phyloP scores from a whole-genome alignment of 2,329 filamentous ascomycete species.

The Sporothrix mexicana region DNA sequence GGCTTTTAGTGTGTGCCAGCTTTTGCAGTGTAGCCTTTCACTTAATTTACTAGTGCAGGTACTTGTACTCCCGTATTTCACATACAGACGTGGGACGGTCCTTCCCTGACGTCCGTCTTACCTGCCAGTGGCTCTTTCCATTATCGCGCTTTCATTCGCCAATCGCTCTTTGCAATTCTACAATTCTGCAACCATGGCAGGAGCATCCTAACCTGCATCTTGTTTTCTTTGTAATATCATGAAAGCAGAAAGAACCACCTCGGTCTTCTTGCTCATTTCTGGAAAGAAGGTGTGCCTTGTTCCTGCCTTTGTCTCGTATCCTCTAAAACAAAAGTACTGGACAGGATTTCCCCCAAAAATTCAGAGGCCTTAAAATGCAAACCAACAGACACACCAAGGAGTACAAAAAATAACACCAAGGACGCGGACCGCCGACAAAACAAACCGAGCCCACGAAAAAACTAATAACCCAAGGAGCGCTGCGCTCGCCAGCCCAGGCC shows the following conservation, averaged over 20 bases:
- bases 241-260: neutral
- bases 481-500: conserved; percentile 9
- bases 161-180: conserved; percentile 9
- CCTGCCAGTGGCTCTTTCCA: conserved; percentile 7
- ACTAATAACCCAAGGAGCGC: neutral
- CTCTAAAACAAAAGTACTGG: neutral
- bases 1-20: neutral
- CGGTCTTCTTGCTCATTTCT: neutral
- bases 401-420: neutral
- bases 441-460: neutral
- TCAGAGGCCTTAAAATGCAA: neutral
- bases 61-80: neutral
- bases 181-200: conserved; percentile 17
- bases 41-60: neutral
- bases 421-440: no score
- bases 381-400: neutral
- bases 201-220: neutral
- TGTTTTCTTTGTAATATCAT: neutral
- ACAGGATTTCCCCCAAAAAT: neutral
- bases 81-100: neutral
- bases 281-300: neutral
- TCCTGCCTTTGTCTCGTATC: neutral
- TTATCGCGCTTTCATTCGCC: conserved; percentile 17
- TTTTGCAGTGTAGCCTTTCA: neutral
- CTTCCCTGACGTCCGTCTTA: neutral